phyloP scores from a whole-genome alignment of 2,329 filamentous ascomycete species.

The Alternaria triticina region DNA sequence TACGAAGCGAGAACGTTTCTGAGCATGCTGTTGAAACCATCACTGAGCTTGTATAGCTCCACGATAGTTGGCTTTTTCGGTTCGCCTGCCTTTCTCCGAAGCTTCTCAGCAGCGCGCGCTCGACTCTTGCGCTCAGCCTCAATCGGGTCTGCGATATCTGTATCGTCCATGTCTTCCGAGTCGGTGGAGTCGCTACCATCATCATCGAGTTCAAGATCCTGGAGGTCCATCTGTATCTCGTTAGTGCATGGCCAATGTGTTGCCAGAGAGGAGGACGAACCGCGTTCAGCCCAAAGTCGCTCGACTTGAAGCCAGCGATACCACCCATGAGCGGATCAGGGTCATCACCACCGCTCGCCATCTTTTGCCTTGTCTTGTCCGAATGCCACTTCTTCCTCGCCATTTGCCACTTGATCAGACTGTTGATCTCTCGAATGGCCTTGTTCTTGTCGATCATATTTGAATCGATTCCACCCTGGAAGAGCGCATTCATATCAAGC shows the following conservation, averaged over 20 bases:
- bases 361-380: conserved; percentile 97
- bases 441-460: conserved; percentile 72
- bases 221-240: conserved; percentile 67
- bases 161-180: conserved; percentile 63
- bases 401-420: conserved; percentile 90
- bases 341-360: conserved; percentile 77
- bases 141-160: conserved; percentile 86
- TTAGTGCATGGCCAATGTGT: conserved; percentile 7
- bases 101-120: conserved; percentile 76
- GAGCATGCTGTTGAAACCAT: conserved; percentile 82
- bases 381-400: conserved; percentile 97
- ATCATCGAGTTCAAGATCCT: conserved; percentile 84
- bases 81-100: conserved; percentile 82
- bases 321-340: conserved; percentile 49
- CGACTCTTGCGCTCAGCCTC: conserved; percentile 81
- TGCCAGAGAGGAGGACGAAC: conserved; percentile 50
- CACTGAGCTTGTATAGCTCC: conserved; percentile 80
- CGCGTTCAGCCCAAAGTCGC: conserved; percentile 88
- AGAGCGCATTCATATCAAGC: conserved; percentile 92
- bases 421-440: conserved; percentile 80
- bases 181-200: conserved; percentile 62
- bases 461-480: conserved; percentile 76
- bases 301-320: conserved; percentile 69
- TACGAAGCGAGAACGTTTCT: conserved; percentile 73
- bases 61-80: conserved; percentile 79